These are phyloP conservation scores for Stipa capillata DNA, from an alignment of 176 grass and related monocot genomes.

Conservation along the genomic window DNA sequence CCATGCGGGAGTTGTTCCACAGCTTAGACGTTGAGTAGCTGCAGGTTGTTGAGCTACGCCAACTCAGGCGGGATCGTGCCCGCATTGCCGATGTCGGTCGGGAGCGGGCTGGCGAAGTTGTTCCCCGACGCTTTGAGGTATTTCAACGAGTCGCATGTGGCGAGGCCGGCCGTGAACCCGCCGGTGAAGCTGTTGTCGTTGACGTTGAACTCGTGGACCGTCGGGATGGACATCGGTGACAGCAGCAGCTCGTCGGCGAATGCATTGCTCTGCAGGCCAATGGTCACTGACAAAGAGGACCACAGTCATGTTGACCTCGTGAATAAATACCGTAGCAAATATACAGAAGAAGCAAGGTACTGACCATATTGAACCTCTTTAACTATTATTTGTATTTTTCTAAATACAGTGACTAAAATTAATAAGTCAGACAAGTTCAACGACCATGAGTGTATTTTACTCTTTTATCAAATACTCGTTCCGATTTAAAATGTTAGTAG, in stretches of 20 bases:
- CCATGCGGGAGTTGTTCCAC: slow-evolving; percentile 98
- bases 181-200: slow-evolving; percentile 89
- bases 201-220: slow-evolving; percentile 53
- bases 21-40: slow-evolving; percentile 82
- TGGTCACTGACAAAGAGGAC: too few relatives aligned
- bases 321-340: too few relatives aligned
- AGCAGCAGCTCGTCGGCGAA: slow-evolving; percentile 53
- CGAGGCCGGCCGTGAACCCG: slow-evolving; percentile 59
- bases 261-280: slow-evolving; percentile 64
- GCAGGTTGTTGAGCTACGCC: slow-evolving; percentile 48
- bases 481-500: too few relatives aligned
- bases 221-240: slow-evolving; percentile 33
- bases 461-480: too few relatives aligned
- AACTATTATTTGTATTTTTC: too few relatives aligned
- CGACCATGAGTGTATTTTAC: too few relatives aligned
- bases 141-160: slow-evolving; percentile 24
- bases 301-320: too few relatives aligned
- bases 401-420: too few relatives aligned
- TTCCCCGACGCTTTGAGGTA: slow-evolving; percentile 85
- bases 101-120: slow-evolving; percentile 78
- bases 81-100: slow-evolving; percentile 55
- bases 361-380: too few relatives aligned
- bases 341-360: too few relatives aligned
- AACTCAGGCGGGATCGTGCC: slow-evolving; percentile 73
- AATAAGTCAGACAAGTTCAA: too few relatives aligned